Evolutionary conservation across 768 basidiomycete species (phyloP), one percentile per base, ranked within the genome.

Genomic region (Leccinum obscurum): DNA sequence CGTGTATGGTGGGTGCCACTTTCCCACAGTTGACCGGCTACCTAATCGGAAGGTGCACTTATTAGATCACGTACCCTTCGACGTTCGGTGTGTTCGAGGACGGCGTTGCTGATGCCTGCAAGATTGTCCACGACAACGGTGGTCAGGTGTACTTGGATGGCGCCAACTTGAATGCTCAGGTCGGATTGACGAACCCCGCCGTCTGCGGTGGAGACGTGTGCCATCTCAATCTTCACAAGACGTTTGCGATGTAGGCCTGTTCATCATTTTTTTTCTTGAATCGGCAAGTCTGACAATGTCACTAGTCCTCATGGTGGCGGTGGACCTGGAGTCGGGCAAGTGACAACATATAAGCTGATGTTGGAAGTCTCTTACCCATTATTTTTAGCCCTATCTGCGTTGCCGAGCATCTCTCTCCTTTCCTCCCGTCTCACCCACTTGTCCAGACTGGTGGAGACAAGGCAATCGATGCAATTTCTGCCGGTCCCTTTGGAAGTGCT

Each of bases 61-160:
- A 20, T 44, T 41, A 93, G 92, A 93, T 98, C 70, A 97, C 95
- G 20, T 97, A 96, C 70, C 95, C 95, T 0, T 97, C 95, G 4
- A 98, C 97, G 0, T 99, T 95, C 63, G 97, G 97, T 67, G 96
- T 98, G 20, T 98, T 98, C 68, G 97, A 99, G 72, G 84, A 89
- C 64, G 95, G 95, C 52, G 89, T 98, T 35, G 80, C 86, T 69
- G 85, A 90, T 58, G 96, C 95, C 26, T 96, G 94, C 80, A 80
- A 90, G 68, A 93, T 97, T 69, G 90, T 97, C 35, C 97, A 99
- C 70, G 84, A 93, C 57, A 87, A 92, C 67, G 96, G 96, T 17
- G 97, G 97, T 30, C 95, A 99, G 72, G 96, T 99, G 37, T 99
- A 98, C 77, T 82, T 99, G 56, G 97, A 99, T 71, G 87, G 88